Evolutionary conservation across 73 alveolate species (phyloP), one percentile per base, ranked within the genome.

Genomic region (Paramecium sonneborni): DNA sequence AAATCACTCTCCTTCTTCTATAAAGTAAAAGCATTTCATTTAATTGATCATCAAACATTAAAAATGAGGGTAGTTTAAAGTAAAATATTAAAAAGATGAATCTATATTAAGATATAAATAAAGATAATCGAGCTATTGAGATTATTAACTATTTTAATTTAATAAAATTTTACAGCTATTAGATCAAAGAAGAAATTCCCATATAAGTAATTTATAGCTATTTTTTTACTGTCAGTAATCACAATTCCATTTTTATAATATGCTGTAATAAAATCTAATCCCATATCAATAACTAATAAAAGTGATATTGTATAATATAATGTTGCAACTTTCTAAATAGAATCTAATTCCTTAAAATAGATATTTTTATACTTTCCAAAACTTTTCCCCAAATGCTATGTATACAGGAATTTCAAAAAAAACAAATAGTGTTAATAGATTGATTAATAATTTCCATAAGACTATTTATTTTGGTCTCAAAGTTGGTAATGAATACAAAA

Each of bases 381-480:
- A 74, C 0, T 30, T 20, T 21, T 35, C 18, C 14, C 87, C 87
- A 38, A 30, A 74, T 21, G 57, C 46, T n/a, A 74, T 74, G 12
- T 74, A 74, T 8, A 74, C 87, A 0, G 87, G 87, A 12, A 74
- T 38, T 11, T 74, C 87, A 74, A 74, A 74, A 35, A 74, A 74
- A n/a, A 74, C 37, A 35, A 74, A 74, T n/a, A 74, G 12, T 15
- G 46, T 74, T 38, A 38, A 30, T 18, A 74, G 4, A 34, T 35
- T 43, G 32, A 74, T 38, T 15, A 32, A 32, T 74, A 74, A n/a
- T 37, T 74, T 74, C 87, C 87, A 74, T 26, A 67, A 30, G 5
- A 67, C 23, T 26, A 67, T 24, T 67, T 67, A 28, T 24, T 67
- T 30, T 2, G 84, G 84, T 67, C 44, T 32, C 38, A 67, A 30